Evolutionary conservation across 2,329 filamentous ascomycete species (phyloP), one percentile per base, ranked within the genome.

Genomic region (Xylariaceae sp.): DNA sequence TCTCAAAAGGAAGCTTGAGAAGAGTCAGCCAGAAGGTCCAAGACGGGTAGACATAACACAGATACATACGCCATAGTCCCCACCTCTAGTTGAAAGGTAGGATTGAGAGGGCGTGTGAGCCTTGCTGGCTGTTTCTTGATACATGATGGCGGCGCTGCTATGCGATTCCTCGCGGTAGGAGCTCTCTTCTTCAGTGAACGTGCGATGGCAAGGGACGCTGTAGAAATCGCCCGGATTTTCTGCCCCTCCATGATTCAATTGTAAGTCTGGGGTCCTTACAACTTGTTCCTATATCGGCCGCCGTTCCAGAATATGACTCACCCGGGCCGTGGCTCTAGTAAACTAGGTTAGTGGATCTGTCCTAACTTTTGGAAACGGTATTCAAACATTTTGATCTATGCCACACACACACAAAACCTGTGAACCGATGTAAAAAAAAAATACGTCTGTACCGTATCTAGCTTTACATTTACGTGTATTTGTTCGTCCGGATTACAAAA

Each of bases 1-100:
- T 85, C 73, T 96, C 91, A 71, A 96, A 96, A 50, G 89, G 91
- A 64, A 95, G 80, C 87, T 91, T 62, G 27, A 59, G 41, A 43
- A 32, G 6, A 31, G 49, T 53, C 19, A 47, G 52, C 37, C 34
- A 12, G 12, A 27, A 6, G 39, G 35, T 27, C 26, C 19, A 34
- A 31, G 31, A 34, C 2, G 42, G 6, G 34, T 7, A 31, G 29
- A 7, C 12, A 41, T 7, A 19, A 12, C 27, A 54, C n/a, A 27
- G 19, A 19, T 40, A n/a, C 58, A 27, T 53, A 60, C 58, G 19
- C 56, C 59, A 47, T 60, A 60, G 44, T 60, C 59, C 1, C 37
- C 59, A 6, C 59, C 59, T 32, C 59, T 53, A 3, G 59, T 60
- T 2, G 59, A 60, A 11, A 60, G 54, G 34, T 60, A 60, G 44